Base-by-base conservation (phyloP, 495 filamentous ascomycete species). In the Penicillium angulare region DNA sequence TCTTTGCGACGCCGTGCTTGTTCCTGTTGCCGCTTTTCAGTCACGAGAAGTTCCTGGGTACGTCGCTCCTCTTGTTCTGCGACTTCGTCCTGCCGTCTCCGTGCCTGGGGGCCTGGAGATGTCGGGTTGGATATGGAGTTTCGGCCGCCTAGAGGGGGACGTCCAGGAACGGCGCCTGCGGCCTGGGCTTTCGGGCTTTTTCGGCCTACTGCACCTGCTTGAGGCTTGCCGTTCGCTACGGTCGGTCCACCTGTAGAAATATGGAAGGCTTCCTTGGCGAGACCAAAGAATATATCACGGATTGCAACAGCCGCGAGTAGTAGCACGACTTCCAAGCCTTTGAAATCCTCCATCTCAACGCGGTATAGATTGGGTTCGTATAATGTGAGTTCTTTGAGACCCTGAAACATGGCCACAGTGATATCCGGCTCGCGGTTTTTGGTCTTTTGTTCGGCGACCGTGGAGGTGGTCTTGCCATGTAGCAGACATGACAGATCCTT, bases 371-470 rank as follows among this genome's bases (percentile, higher is more conserved):
- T 97, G 15, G 92, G 87, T 70, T 97, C 87, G 70, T 96, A 96
- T 33, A 98, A 73, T 12, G 92, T 95, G 24, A 97, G 62, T 51
- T 88, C 86, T 24, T 77, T 79, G 24, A 87, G 64, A 0, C 74
- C 69, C 27, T 77, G 68, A 74, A 92, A 96, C 47, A 97, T 75
- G 0, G 88, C 89, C 15, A 97, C 76, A 5, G 89, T 90, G 55
- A 97, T 97, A 69, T 97, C 93, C 7, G 93, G 92, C 67, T 98
- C 95, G 58, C 86, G 87, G 66, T 77, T 84, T 73, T 88, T 91
- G 60, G 82, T 75, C 50, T 79, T 80, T n/a, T 74, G 79, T 22
- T 84, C 83, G 22, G 84, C 79, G 0, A 72, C n/a, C n/a, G n/a
- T 64, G 26, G 78, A 75, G 0, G 86, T 79, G 0, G 82, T 86